Evolutionary conservation across 331 rosid species (phyloP), one percentile per base, ranked within the genome.

Genomic region (Arachis monticola): DNA sequence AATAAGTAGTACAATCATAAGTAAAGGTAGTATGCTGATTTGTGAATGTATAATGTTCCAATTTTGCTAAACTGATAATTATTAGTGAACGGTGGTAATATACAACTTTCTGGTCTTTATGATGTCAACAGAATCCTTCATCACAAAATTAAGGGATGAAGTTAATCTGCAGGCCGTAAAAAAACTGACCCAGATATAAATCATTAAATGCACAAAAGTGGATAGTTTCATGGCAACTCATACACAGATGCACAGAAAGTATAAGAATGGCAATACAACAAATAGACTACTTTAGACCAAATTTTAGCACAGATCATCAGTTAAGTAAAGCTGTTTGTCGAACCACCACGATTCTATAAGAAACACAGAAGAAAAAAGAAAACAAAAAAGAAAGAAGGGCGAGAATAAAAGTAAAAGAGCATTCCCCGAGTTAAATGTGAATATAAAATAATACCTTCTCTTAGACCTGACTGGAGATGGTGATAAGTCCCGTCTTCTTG

Each of bases 381-480:
- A 14, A 41, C 69, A 17, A 48, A 14, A 41, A 73, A 73, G 45
- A 35, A 68, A 17, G 22, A 63, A 80, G 40, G 48, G 57, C 14
- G 58, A 13, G 12, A 68, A 41, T 30, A 17, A 44, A 35, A 35
- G 40, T 2, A 35, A 35, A 35, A 35, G 40, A 35, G 40, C 40
- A 35, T 35, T 2, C 40, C 40, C 40, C 5, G 5, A 35, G 40
- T 35, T 35, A 35, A 35, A 35, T 35, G 40, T 35, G 40, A 35
- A 35, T 35, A 35, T 35, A 35, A 35, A 82, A 82, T 9, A 51
- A 69, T 92, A 95, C 99, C 99, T 95, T 87, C 91, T 84, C 79
- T 87, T 90, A 71, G 97, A 92, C 87, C 90, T 83, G 82, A 84
- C 85, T 7, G 92, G 97, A 60, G 97, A 95, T 17, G 93, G 93